Base-by-base conservation (phyloP, 306 rosid genomes). In the Pterocarpus macrocarpus region DNA sequence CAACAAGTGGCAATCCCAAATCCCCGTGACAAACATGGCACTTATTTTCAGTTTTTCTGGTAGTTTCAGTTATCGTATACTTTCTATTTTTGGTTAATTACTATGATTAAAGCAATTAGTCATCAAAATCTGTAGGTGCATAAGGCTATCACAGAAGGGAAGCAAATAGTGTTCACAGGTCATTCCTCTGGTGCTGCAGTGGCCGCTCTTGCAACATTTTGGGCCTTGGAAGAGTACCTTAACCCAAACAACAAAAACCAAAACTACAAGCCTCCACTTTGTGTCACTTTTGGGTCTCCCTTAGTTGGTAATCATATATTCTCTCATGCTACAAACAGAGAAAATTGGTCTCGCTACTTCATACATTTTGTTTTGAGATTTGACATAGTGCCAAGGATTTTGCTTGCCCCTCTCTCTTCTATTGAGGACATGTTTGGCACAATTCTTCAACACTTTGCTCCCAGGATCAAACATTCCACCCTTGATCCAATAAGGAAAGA, bases 251-350 rank as follows among this genome's bases (percentile, higher is more conserved):
- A 63, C 2, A 52, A 52, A 49, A n/a, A 7, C 45, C 75, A 50
- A 15, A 64, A 22, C 28, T 5, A 12, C 8, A 39, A 45, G 71
- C 71, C 74, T 6, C 82, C 88, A 1, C 3, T 69, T 5, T 93
- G 97, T 75, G 65, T 93, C 12, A 91, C 99, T 52, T 93, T 95
- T 33, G 97, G 97, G 4, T 89, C 97, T 64, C 97, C 99, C 13
- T 90, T 93, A 1, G 53, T 90, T 35, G 98, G 97, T 4, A 80
- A 89, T 75, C 90, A 72, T 52, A 86, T 94, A 36, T 68, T 94
- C 75, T 85, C 97, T 81, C 99, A 95, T 69, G 94, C 97, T 44
- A 87, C 96, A n/a, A 80, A 75, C 67, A 67, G 99, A 58, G 94
- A 95, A 88, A 82, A 89, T 0, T 95, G 98, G 98, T 81, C 92